Base-by-base conservation (phyloP, 2,329 filamentous ascomycete genomes). In the Verticillium nonalfalfae region DNA sequence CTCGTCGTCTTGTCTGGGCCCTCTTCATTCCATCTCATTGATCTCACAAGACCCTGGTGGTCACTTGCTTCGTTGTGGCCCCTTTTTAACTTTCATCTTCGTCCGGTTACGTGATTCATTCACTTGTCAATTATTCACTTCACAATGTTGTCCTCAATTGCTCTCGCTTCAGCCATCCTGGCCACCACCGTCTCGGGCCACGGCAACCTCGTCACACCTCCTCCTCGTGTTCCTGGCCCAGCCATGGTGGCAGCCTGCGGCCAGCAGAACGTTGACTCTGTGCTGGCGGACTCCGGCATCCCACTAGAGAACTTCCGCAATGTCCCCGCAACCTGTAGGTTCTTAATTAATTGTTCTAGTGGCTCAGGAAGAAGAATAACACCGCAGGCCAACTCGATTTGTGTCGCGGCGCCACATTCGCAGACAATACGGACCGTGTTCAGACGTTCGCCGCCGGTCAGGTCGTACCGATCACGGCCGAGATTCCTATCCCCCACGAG, bases 341-440 rank as follows among this genome's bases (percentile, higher is more conserved):
- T 21, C 14, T 9, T 55, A 31, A 31, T 13, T 14, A 13, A n/a
- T 40, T 21, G 9, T 21, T 18, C 10, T 18, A 4, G 9, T 18
- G 21, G 2, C 26, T 40, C 45, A 11, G 11, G 7, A 9, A 13
- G 18, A 26, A 13, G 13, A 15, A 63, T 54, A 45, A 64, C 57
- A 56, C 0, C 34, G 7, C n/a, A 65, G 64, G 64, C 59, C 38
- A 64, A 59, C 33, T 80, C 50, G 76, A 75, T 65, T 76, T 81
- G 60, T 82, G 80, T 75, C 77, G 77, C 62, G 79, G 79, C 11
- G 76, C 77, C 67, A 71, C 73, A 21, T 79, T 80, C 63, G 76
- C 71, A 26, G 78, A 82, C 70, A 81, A 81, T 70, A 65, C 64
- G 31, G 71, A 70, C 60, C 73, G 71, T 21, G 74, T 81, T 6